A percentile compares a stretch with the other conserved stretches of the same genome.
Evolutionary conservation across 768 basidiomycete genomes (phyloP).

Genomic region (Suillus spraguei): DNA sequence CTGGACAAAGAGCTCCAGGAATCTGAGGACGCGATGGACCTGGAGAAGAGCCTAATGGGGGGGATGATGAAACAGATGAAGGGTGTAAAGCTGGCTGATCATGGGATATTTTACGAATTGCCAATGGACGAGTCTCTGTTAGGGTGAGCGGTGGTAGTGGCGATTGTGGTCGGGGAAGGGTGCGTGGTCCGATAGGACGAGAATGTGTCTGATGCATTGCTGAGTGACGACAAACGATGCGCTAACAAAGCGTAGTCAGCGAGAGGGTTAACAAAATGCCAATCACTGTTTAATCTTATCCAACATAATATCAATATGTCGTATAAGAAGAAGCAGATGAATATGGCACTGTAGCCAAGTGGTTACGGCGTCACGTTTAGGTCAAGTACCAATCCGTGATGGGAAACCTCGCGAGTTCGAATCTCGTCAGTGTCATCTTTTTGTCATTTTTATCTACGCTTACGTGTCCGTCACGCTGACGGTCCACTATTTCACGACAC

Average conservation of each 20-base stretch:
- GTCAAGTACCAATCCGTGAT: slow-evolving; percentile 48
- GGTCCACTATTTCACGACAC: no score
- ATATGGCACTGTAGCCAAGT: slow-evolving; percentile 58
- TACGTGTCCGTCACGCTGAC: no score
- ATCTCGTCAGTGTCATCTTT: slow-evolving; percentile 58
- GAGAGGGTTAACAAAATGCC: background rate
- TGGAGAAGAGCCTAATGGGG: slow-evolving; percentile 32
- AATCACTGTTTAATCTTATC: background rate
- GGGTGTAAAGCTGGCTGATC: slow-evolving; percentile 30
- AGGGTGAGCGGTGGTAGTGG: slow-evolving; percentile 35
- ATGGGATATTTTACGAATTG: slow-evolving; percentile 39
- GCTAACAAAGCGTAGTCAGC: slow-evolving; percentile 15
- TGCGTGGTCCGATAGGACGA: slow-evolving; percentile 57
- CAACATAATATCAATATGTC: background rate
- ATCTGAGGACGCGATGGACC: slow-evolving; percentile 33
- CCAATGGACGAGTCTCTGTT: slow-evolving; percentile 41
- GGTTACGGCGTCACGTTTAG: slow-evolving; percentile 65
- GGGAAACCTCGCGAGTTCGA: slow-evolving; percentile 63
- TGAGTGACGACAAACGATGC: slow-evolving; percentile 19
- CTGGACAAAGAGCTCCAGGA: slow-evolving; percentile 35
- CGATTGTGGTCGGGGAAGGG: slow-evolving; percentile 43
- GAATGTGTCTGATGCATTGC: slow-evolving; percentile 31
- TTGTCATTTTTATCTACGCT: slow-evolving; percentile 17
- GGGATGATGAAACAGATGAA: slow-evolving; percentile 31
- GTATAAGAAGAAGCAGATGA: rapidly evolving